Conservation (phyloP, 2,329 filamentous ascomycete species). For the Fusarium oxysporum region DNA sequence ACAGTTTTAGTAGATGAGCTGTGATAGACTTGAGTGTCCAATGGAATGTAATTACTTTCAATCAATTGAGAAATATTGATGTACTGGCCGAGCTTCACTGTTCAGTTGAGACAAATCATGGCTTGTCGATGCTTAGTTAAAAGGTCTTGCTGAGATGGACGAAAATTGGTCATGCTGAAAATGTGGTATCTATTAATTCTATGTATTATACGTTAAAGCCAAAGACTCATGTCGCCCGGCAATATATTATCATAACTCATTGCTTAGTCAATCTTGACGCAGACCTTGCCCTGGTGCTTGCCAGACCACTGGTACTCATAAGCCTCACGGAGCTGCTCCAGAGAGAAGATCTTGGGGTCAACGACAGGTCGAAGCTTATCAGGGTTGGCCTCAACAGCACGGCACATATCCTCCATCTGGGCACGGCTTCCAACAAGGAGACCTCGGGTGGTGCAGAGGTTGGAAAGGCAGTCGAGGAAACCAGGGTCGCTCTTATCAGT, state of each 20-base stretch:
- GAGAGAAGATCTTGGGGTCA: conserved; percentile 57
- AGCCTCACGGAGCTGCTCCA: conserved; percentile 59
- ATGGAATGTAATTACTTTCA: conserved; percentile 24
- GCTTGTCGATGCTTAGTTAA: neutral
- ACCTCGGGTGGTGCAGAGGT: conserved; percentile 57
- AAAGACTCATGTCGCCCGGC: neutral
- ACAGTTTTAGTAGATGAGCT: neutral
- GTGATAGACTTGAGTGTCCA: neutral
- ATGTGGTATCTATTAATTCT: conserved; percentile 28
- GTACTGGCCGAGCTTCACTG: neutral
- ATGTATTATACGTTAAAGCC: conserved; percentile 1
- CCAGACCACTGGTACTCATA: conserved; percentile 55
- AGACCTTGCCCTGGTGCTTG: conserved; percentile 56
- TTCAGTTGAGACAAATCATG: no score
- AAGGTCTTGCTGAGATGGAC: neutral
- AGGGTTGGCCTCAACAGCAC: conserved; percentile 60
- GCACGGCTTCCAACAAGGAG: conserved; percentile 59
- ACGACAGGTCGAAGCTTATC: conserved; percentile 59
- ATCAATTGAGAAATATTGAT: neutral
- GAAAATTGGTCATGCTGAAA: neutral
- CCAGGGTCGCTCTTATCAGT: conserved; percentile 43
- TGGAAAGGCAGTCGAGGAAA: conserved; percentile 50
- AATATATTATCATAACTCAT: conserved; percentile 3
- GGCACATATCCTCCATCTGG: conserved; percentile 65
- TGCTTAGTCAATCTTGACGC: conserved; percentile 47